Conservation (phyloP, 1,284 basidiomycete species). For the Pseudozyma flocculosa region DNA sequence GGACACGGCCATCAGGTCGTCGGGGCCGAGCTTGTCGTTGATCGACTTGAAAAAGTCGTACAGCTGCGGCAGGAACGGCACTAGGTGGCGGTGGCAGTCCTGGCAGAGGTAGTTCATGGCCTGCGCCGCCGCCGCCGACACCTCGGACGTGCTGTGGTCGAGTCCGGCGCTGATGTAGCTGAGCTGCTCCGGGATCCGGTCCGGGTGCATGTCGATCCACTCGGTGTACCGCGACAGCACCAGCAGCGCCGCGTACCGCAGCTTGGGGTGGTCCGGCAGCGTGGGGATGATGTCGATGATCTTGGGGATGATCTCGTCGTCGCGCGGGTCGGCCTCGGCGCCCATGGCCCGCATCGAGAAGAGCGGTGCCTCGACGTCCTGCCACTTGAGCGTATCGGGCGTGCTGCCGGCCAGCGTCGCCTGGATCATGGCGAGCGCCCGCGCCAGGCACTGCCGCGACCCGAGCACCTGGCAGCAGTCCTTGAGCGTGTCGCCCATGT, state of each 20-base stretch:
- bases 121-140: conserved; percentile 90
- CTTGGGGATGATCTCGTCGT: conserved; percentile 83
- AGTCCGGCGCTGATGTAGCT: conserved; percentile 92
- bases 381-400: conserved; percentile 67
- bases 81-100: conserved; percentile 85
- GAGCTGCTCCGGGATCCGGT: conserved; percentile 81
- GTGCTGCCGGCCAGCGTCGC: conserved; percentile 66
- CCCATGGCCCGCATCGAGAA: conserved; percentile 99
- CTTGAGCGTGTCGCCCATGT: conserved; percentile 98
- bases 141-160: conserved; percentile 64
- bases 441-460: conserved; percentile 76
- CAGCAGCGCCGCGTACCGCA: conserved; percentile 91
- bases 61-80: conserved; percentile 86
- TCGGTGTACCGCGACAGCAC: conserved; percentile 95
- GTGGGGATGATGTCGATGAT: conserved; percentile 92
- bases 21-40: conserved; percentile 75
- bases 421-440: conserved; percentile 79
- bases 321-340: conserved; percentile 80
- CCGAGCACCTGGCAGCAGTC: conserved; percentile 96
- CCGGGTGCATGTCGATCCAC: conserved; percentile 89
- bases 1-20: conserved; percentile 86
- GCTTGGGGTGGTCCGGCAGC: conserved; percentile 84
- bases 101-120: conserved; percentile 96
- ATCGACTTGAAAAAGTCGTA: conserved; percentile 81
- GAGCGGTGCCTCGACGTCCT: conserved; percentile 94